Evolutionary conservation across 176 grass and related monocot species (phyloP).

Genomic region (Musa schizocarpa): DNA sequence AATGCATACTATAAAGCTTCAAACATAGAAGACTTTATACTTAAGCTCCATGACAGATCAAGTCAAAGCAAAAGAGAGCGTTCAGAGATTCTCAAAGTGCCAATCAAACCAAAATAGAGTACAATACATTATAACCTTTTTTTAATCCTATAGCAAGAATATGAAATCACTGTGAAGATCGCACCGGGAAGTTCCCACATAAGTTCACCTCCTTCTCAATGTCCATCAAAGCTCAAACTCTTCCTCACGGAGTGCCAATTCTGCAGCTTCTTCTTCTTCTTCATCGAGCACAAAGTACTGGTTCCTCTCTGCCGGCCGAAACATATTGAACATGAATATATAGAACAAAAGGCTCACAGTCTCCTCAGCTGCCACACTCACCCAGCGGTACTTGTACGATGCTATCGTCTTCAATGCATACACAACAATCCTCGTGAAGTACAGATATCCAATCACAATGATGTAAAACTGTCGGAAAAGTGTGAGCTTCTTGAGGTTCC

Average conservation of each 20-base stretch:
- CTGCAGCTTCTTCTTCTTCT: conserved; percentile 85
- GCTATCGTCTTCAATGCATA: conserved; percentile 92
- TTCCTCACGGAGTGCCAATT: conserved; percentile 70
- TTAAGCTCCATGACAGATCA: not conserved
- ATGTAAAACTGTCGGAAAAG: conserved; percentile 97
- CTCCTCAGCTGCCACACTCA: conserved; percentile 80
- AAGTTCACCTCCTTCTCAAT: not conserved
- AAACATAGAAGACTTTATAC: not conserved
- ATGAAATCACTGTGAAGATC: not conserved
- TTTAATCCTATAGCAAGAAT: conserved; percentile 6
- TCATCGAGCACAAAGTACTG: conserved; percentile 88
- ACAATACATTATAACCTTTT: not conserved
- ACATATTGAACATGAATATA: conserved; percentile 98
- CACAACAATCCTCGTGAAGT: conserved; percentile 96
- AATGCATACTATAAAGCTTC: not conserved
- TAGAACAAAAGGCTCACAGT: conserved; percentile 77
- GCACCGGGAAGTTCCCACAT: not conserved
- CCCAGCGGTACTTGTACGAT: conserved; percentile 94
- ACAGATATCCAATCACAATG: conserved; percentile 80
- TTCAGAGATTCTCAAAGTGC: not conserved
- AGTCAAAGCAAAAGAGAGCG: not conserved
- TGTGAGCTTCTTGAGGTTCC: conserved; percentile 74
- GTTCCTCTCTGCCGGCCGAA: conserved; percentile 86
- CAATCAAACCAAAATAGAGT: not conserved
- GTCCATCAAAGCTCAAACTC: conserved; percentile 72